These are phyloP conservation scores for Gliomastix tumulicola DNA, from an alignment of 2,329 filamentous ascomycete genomes.

Conservation along the genomic window DNA sequence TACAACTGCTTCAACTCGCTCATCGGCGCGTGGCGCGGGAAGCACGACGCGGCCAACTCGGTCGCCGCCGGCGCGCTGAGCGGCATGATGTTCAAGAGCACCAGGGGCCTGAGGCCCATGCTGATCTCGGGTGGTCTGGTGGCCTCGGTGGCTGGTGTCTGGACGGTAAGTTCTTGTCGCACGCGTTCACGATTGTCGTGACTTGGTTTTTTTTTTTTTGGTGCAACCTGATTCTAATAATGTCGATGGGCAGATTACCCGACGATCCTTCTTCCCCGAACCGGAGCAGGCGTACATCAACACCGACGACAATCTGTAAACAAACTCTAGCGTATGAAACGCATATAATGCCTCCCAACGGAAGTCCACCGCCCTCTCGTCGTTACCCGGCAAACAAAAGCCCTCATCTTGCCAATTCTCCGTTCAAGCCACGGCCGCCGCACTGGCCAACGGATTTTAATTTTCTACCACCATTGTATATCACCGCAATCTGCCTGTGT, in stretches of 20 bases:
- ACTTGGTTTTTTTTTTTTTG: slow-evolving; percentile 2
- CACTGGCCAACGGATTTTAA: no score
- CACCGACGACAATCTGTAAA: slow-evolving; percentile 6
- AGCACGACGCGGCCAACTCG: slow-evolving; percentile 87
- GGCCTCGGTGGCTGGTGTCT: slow-evolving; percentile 73
- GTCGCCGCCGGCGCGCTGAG: slow-evolving; percentile 78
- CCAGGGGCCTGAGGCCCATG: slow-evolving; percentile 84
- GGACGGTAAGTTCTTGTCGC: slow-evolving; percentile 65
- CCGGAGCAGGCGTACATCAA: slow-evolving; percentile 16
- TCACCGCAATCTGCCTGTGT: no score
- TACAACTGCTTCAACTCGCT: slow-evolving; percentile 92
- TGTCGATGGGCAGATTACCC: slow-evolving; percentile 19
- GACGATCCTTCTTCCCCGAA: slow-evolving; percentile 34
- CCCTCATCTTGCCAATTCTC: no score
- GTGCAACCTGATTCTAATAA: slow-evolving; percentile 2
- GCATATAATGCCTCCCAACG: no score
- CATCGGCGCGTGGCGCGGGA: slow-evolving; percentile 71
- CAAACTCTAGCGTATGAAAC: no score
- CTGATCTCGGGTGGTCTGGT: slow-evolving; percentile 90
- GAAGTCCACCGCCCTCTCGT: no score
- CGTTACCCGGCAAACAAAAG: no score
- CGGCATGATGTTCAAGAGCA: slow-evolving; percentile 96
- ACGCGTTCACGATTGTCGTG: background rate
- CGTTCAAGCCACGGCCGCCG: no score
- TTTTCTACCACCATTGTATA: no score